Percentiles rank a stretch among this genome's conserved stretches.
These are phyloP conservation scores for Fusarium camptoceras DNA, from an alignment of 2,329 filamentous ascomycete species.

Conservation along the genomic window DNA sequence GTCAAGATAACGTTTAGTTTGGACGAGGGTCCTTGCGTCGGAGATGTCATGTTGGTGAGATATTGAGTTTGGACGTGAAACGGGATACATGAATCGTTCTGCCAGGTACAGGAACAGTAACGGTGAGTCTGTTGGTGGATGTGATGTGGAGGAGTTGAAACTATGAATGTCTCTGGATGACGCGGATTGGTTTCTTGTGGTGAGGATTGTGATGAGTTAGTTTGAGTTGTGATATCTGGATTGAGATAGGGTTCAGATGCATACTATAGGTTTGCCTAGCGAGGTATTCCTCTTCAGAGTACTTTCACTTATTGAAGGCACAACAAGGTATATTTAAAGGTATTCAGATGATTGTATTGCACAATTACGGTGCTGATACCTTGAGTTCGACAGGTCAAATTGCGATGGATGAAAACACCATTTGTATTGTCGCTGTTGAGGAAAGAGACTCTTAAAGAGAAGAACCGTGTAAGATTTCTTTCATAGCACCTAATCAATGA, in stretches of 20 bases:
- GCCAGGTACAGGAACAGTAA: background rate
- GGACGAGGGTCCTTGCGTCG: background rate
- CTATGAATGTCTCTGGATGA: background rate
- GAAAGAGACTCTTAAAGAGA: background rate
- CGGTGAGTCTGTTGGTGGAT: background rate
- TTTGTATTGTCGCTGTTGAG: no score
- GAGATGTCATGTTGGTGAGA: background rate
- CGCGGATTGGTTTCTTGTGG: background rate
- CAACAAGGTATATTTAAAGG: no score
- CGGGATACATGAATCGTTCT: background rate
- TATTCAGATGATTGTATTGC: no score
- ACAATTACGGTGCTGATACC: no score
- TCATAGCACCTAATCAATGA: no score
- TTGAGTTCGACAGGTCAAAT: no score
- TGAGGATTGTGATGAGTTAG: background rate
- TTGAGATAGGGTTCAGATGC: no score
- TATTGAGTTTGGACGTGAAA: slow-evolving; percentile 4
- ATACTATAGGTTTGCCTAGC: no score
- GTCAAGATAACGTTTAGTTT: slow-evolving; percentile 14
- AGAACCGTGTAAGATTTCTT: background rate
- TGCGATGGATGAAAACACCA: no score
- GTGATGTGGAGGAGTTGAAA: background rate
- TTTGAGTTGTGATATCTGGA: background rate
- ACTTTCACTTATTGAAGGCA: no score
- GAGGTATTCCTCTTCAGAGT: no score